A percentile compares a stretch with the other conserved stretches of the same genome.
Evolutionary conservation across 176 grass and related monocot species (phyloP).

Genomic region (Oryza brachyantha): DNA sequence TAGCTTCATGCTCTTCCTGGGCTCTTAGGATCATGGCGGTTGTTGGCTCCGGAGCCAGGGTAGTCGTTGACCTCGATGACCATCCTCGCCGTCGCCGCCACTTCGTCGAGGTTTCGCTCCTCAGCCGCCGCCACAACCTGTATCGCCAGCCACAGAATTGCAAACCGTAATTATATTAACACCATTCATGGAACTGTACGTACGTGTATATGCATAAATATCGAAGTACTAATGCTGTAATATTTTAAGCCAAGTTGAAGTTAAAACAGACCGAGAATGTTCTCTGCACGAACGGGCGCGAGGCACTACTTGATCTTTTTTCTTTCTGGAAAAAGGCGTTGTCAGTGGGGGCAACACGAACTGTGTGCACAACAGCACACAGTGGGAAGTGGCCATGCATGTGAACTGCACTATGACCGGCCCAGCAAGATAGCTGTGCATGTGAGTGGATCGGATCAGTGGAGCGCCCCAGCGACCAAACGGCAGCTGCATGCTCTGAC

Average conservation of each 20-base stretch:
- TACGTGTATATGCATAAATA: neutral
- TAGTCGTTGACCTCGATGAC: conserved; percentile 76
- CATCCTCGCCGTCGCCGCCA: conserved; percentile 51
- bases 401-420: conserved; percentile 30
- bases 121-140: neutral
- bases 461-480: neutral
- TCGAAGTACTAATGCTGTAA: neutral
- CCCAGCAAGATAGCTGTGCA: neutral
- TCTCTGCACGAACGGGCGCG: conserved; percentile 13
- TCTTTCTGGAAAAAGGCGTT: conserved; percentile 8
- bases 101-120: conserved; percentile 25
- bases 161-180: neutral
- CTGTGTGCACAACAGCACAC: neutral
- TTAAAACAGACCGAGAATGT: neutral
- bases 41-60: conserved; percentile 77
- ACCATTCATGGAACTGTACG: neutral
- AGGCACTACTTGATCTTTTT: neutral
- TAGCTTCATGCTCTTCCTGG: conserved; percentile 54
- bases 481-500: neutral
- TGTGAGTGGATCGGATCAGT: too few species aligned
- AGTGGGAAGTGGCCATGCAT: conserved; percentile 42
- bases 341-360: neutral
- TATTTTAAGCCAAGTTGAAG: neutral
- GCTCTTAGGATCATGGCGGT: conserved; percentile 65
- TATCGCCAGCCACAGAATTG: neutral